A percentile compares a stretch with the other conserved stretches of the same genome.
These are phyloP conservation scores for Exophiala alcalophila DNA, from an alignment of 2,329 filamentous ascomycete genomes.

Conservation along the genomic window DNA sequence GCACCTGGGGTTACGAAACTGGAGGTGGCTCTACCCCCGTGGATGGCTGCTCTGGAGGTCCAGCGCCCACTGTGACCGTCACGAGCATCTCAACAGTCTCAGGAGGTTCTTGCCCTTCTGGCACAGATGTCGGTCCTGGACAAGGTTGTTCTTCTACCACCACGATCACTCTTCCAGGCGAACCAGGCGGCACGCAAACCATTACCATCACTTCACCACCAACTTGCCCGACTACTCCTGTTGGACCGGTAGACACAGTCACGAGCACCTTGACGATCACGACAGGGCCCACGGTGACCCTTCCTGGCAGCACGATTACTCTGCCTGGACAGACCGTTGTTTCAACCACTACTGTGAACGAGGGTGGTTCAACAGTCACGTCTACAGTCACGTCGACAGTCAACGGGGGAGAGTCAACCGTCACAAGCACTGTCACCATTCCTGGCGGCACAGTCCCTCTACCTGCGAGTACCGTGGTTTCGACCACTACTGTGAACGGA, in stretches of 20 bases:
- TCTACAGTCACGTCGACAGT: constrained; percentile 4
- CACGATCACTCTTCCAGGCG: constrained; percentile 3
- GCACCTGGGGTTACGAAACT: constrained; percentile 1
- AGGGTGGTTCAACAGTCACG: neutral
- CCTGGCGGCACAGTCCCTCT: neutral
- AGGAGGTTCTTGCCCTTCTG: neutral
- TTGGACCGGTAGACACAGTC: neutral
- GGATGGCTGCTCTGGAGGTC: neutral
- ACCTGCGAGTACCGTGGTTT: neutral
- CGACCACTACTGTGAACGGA: constrained; percentile 1
- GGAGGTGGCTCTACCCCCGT: neutral
- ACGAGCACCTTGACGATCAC: neutral
- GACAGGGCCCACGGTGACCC: neutral
- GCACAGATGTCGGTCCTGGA: neutral
- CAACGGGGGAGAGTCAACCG: too few species aligned
- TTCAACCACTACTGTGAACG: neutral
- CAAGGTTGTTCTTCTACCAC: constrained; percentile 1
- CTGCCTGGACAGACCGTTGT: neutral
- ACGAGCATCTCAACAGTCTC: too few species aligned
- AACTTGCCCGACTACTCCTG: neutral
- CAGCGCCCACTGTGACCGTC: neutral
- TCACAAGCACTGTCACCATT: constrained; percentile 3
- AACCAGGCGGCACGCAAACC: neutral
- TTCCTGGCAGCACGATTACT: neutral
- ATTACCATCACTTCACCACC: constrained; percentile 1